Conservation (phyloP, 2,329 filamentous ascomycete genomes). For the Arthrinium phaeospermum region DNA sequence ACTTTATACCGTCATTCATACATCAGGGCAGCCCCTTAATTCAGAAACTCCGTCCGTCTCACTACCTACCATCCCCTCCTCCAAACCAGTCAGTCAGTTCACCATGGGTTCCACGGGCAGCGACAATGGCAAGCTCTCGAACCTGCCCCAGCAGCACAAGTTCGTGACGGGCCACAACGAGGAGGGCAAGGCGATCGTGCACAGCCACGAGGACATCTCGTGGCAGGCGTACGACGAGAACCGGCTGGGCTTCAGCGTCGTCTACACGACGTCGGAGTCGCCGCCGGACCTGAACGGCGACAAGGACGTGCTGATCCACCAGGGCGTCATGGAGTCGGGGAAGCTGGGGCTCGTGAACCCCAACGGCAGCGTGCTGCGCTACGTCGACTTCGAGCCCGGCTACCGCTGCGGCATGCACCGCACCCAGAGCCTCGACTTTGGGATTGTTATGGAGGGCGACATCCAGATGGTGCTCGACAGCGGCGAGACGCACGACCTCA, state of each 20-base stretch:
- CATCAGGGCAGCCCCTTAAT: background rate
- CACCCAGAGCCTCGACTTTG: constrained; percentile 60
- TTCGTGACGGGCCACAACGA: constrained; percentile 37
- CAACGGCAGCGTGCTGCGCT: constrained; percentile 44
- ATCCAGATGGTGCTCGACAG: constrained; percentile 58
- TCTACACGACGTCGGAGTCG: constrained; percentile 48
- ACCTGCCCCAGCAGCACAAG: constrained; percentile 30
- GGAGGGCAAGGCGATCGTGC: constrained; percentile 42
- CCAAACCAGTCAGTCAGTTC: background rate
- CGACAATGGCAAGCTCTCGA: constrained; percentile 18
- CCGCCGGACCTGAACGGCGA: constrained; percentile 47
- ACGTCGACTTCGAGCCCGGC: constrained; percentile 54
- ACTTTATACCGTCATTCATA: background rate
- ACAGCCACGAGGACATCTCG: constrained; percentile 35
- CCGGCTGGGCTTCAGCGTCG: constrained; percentile 45
- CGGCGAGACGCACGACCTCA: constrained; percentile 53
- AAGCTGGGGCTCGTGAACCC: constrained; percentile 45
- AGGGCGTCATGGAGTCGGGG: constrained; percentile 40
- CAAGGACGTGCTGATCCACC: constrained; percentile 46
- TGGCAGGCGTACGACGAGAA: constrained; percentile 40
- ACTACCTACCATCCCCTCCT: background rate
- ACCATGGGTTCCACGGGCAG: constrained; percentile 1
- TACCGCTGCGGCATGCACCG: constrained; percentile 55
- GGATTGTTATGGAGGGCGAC: constrained; percentile 59
- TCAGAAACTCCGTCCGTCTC: background rate